Evolutionary conservation across 192 early-diverging fungal genomes (phyloP), one percentile per base, ranked within the genome.

Genomic region (Gamsiella multidivaricata): DNA sequence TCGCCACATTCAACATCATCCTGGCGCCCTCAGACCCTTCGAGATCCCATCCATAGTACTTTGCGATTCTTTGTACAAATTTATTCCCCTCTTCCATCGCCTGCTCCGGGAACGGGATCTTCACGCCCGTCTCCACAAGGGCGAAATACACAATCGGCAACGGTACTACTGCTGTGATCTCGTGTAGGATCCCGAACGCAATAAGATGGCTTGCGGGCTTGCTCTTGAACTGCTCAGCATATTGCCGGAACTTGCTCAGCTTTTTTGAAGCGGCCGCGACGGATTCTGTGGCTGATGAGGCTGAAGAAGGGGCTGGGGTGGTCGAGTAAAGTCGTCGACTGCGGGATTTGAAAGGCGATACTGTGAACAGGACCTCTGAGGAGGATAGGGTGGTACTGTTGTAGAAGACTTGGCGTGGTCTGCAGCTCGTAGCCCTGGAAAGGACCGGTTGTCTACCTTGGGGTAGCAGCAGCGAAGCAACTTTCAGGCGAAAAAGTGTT

Each of bases 111-210:
- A 95, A 80, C 3, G 92, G 91, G 7, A 91, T 83, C n/a, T 82
- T 62, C 5, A 90, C 26, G 7, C 85, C 85, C 18, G 82, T 85
- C 55, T 78, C 64, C 25, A 72, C 63, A 20, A 96, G 83, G 12
- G 79, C 54, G 60, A 86, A 91, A 76, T 95, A 97, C 20, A 95
- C 65, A 12, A 91, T 61, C 0, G 89, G 89, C 26, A 97, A 74
- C 9, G 94, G 96, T 1, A 90, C 80, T 25, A 97, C 80, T 2
- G 94, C 96, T 2, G 96, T 97, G 3, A 95, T 54, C 81, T 97
- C 94, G 74, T 97, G 96, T 25, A 97, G 85, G 17, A 96, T 62
- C 8, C 87, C 84, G 78, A 97, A 97, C 1, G 94, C 81, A 8
- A 86, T 83, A 18, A 92, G 59, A 63, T 93, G 88, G 52, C 88